Percentiles rank a stretch among this genome's conserved stretches.
These are phyloP conservation scores for Carallia brachiata DNA, from an alignment of 345 rosid genomes.

Conservation along the genomic window DNA sequence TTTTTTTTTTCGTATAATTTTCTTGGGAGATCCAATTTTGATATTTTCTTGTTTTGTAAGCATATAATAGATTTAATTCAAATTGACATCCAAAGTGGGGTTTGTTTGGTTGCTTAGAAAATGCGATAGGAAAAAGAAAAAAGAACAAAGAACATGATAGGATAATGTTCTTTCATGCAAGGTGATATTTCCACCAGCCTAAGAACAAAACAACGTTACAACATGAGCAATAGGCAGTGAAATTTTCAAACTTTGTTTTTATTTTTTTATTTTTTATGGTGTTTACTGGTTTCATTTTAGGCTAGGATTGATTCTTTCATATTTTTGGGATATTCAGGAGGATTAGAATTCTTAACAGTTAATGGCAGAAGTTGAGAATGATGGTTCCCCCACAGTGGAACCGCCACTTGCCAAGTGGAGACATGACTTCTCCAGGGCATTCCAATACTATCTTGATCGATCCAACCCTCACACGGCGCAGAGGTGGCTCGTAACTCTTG, in stretches of 20 bases:
- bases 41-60: too few species aligned
- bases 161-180: not conserved
- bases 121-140: not conserved
- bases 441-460: constrained; percentile 70
- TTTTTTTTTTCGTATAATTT: too few species aligned
- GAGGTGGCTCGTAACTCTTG: constrained; percentile 68
- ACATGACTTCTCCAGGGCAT: constrained; percentile 49
- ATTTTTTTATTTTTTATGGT: not conserved
- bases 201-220: not conserved
- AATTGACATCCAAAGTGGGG: too few species aligned
- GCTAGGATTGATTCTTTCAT: too few species aligned
- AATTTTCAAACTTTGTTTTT: not conserved
- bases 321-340: constrained; percentile 11
- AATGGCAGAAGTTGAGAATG: constrained; percentile 45
- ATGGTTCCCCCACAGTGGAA: constrained; percentile 27
- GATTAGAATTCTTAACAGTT: not conserved
- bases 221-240: not conserved
- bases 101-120: not conserved
- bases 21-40: too few species aligned
- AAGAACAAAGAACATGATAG: not conserved
- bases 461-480: constrained; percentile 54
- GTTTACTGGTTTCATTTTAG: not conserved
- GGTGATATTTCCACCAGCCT: not conserved
- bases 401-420: constrained; percentile 48
- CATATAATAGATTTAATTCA: too few species aligned